A percentile compares a stretch with the other conserved stretches of the same genome.
Conservation (phyloP, 2,329 filamentous ascomycete species). For the Pseudogymnoascus sp. region DNA sequence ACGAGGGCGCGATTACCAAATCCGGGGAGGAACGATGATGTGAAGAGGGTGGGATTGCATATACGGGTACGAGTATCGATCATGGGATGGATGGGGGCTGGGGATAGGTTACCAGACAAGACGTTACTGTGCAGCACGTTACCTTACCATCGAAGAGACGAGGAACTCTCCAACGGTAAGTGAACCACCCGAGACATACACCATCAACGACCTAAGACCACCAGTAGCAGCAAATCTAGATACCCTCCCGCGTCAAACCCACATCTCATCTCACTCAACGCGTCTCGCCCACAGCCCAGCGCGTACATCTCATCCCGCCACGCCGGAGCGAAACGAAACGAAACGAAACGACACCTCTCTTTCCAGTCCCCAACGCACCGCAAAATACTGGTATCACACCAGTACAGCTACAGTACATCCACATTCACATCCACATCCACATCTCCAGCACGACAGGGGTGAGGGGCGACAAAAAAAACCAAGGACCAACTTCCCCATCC, state of each 20-base stretch:
- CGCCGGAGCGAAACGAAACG: neutral
- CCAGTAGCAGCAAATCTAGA: too few species aligned
- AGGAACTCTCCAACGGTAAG: too few species aligned
- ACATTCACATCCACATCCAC: too few species aligned
- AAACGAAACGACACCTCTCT: too few species aligned
- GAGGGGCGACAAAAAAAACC: neutral
- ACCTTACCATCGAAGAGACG: neutral
- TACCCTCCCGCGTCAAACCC: neutral
- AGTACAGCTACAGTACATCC: too few species aligned
- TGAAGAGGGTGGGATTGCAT: neutral
- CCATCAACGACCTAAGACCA: too few species aligned
- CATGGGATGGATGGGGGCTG: too few species aligned
- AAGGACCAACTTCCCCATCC: neutral
- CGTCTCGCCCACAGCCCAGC: neutral
- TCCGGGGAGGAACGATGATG: neutral
- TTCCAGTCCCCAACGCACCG: too few species aligned
- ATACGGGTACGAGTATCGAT: neutral
- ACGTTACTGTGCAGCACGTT: neutral
- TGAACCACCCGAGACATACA: too few species aligned
- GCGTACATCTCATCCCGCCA: constrained; percentile 2
- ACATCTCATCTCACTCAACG: neutral
- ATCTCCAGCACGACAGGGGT: neutral
- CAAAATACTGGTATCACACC: too few species aligned
- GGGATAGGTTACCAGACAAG: too few species aligned
- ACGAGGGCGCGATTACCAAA: neutral